phyloP scores from a whole-genome alignment of 768 basidiomycete genomes.

The Suillus weaverae region DNA sequence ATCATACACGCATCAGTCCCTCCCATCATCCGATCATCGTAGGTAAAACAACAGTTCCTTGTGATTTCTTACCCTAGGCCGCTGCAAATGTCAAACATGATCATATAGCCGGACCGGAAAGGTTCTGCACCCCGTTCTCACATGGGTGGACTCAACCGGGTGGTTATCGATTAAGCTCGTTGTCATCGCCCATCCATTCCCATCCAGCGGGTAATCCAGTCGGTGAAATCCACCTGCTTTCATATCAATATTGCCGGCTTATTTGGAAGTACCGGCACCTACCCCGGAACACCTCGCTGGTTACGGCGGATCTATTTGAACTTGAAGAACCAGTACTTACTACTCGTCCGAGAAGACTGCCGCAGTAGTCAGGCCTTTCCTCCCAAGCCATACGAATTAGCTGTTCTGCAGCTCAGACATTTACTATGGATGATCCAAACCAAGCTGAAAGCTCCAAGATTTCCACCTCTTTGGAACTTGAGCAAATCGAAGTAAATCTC shows the following conservation, averaged over 20 bases:
- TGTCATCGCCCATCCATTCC: not conserved
- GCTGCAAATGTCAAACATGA: no score
- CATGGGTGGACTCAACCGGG: not conserved
- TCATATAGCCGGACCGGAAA: not conserved
- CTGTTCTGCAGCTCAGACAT: not conserved
- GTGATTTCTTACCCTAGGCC: not conserved
- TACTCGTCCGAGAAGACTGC: not conserved
- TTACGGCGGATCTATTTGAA: not conserved
- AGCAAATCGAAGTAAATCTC: constrained; percentile 72
- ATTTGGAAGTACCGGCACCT: not conserved
- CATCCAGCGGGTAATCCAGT: not conserved
- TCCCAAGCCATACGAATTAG: not conserved
- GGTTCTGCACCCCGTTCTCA: not conserved
- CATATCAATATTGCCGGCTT: not conserved
- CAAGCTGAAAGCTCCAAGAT: constrained; percentile 68
- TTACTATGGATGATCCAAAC: constrained; percentile 39
- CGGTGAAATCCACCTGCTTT: not conserved
- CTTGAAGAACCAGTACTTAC: not conserved
- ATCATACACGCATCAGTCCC: not conserved
- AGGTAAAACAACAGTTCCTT: not conserved
- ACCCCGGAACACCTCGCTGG: not conserved
- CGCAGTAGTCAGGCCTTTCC: not conserved
- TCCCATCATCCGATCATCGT: no score
- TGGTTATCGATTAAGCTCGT: not conserved
- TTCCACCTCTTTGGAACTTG: constrained; percentile 73